Conservation (phyloP, 1,284 basidiomycete genomes). For the Leccinum holopus region DNA sequence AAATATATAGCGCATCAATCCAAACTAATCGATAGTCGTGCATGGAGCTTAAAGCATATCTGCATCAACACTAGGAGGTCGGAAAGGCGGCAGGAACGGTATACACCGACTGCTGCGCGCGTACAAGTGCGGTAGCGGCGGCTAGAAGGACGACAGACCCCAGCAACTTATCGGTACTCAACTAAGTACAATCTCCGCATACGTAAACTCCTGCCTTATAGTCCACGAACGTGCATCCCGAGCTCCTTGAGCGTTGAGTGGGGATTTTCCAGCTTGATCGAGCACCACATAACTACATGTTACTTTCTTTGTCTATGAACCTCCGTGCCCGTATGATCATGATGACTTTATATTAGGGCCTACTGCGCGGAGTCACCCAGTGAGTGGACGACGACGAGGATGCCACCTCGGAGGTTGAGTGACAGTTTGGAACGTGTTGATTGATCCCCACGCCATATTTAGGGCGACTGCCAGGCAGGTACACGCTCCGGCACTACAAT, state of each 20-base stretch:
- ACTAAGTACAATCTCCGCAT: conserved; percentile 7
- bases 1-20: too few species aligned
- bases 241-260: not conserved
- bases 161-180: conserved; percentile 10
- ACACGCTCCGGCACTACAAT: not conserved
- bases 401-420: not conserved
- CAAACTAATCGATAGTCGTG: too few species aligned
- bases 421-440: not conserved
- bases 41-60: too few species aligned
- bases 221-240: conserved; percentile 21
- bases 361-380: not conserved
- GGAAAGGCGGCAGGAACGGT: conserved; percentile 65
- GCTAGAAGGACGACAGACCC: conserved; percentile 9
- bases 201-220: not conserved
- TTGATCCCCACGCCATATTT: not conserved
- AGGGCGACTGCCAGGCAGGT: not conserved
- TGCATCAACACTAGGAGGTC: conserved; percentile 38
- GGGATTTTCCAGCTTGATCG: not conserved
- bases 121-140: conserved; percentile 8
- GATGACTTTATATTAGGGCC: not conserved
- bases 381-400: not conserved
- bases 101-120: conserved; percentile 43
- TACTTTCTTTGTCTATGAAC: not conserved
- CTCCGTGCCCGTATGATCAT: not conserved
- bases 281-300: not conserved